Conservation (phyloP, 75 land plant species). For the Pinus taeda region DNA sequence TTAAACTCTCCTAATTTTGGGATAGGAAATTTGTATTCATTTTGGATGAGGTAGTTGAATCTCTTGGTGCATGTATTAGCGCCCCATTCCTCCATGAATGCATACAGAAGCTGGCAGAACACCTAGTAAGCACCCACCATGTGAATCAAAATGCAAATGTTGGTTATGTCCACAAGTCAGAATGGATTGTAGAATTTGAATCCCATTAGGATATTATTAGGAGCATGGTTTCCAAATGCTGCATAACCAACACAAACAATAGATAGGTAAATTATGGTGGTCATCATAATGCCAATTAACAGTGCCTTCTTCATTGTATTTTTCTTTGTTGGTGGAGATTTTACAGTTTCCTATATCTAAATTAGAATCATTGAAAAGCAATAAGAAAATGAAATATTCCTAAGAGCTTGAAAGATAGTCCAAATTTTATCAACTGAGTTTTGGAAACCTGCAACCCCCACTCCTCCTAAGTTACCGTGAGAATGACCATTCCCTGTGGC, state of each 20-base stretch:
- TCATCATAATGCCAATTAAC: constrained; percentile 46
- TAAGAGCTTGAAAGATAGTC: constrained; percentile 60
- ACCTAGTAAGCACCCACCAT: constrained; percentile 96
- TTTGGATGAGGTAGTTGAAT: constrained; percentile 27
- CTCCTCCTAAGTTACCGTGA: constrained; percentile 57
- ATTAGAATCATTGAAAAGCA: constrained; percentile 69
- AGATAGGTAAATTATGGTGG: constrained; percentile 72
- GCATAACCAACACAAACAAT: constrained; percentile 79
- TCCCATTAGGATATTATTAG: constrained; percentile 89
- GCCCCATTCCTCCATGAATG: constrained; percentile 41
- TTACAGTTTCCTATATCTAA: constrained; percentile 89
- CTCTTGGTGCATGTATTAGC: constrained; percentile 39
- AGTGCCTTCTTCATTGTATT: constrained; percentile 81
- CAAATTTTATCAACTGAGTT: constrained; percentile 43
- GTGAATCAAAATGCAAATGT: constrained; percentile 79
- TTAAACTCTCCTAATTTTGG: constrained; percentile 19
- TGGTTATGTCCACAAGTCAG: constrained; percentile 90
- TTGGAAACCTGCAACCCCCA: constrained; percentile 37
- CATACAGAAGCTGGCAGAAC: constrained; percentile 62
- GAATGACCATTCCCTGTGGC: constrained; percentile 32
- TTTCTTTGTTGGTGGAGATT: constrained; percentile 85
- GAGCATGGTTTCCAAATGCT: constrained; percentile 85
- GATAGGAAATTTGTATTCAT: constrained; percentile 28
- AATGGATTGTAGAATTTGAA: constrained; percentile 87
- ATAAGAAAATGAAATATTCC: constrained; percentile 84